Base-by-base conservation (phyloP, 2,329 filamentous ascomycete species). In the Cercospora canescens region DNA sequence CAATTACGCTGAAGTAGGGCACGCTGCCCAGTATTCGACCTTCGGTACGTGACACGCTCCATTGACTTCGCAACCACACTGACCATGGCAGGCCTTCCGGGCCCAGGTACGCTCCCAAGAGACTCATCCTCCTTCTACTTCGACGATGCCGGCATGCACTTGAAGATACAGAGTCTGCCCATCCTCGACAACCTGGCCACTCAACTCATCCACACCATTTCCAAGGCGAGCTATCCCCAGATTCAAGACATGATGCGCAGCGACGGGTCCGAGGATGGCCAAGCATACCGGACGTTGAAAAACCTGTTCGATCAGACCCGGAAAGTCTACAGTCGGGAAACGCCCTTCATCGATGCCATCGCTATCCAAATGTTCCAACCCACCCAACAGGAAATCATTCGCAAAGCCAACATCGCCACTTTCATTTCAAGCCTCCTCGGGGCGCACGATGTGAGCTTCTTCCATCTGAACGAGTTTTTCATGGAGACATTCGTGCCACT, bases 351-450 rank as follows among this genome's bases (percentile, higher is more conserved):
- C 71, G 75, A 78, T 62, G 74, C 76, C 24, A 74, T 76, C n/a
- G 72, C 76, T n/a, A 74, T 77, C 52, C 76, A 77, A 39, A 74
- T 77, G 70, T 76, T 77, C 66, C 73, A 76, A 45, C 74, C 76
- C 8, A 71, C 69, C 4, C 86, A 89, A 71, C 79, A 88, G 45
- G 86, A 86, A 64, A 85, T 85, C 54, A 85, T 90, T 63, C 83
- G 86, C 63, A 89, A 86, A 74, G 86, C 87, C 45, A 90, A 90
- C 70, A 79, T 89, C 57, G 88, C 88, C 11, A 88, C 87, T 0
- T 90, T 89, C 72, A 84, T 88, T 30, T 87, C 86, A 0, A 86
- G 85, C 67, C 84, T 89, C 28, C 88, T 90, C 71, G 85, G 86
- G 16, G 74, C 76, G 3, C 85, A 87, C 70, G 86, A 88, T 74